Base-by-base conservation (phyloP, 108 stramenopile species). In the Cyclotella atomus region DNA sequence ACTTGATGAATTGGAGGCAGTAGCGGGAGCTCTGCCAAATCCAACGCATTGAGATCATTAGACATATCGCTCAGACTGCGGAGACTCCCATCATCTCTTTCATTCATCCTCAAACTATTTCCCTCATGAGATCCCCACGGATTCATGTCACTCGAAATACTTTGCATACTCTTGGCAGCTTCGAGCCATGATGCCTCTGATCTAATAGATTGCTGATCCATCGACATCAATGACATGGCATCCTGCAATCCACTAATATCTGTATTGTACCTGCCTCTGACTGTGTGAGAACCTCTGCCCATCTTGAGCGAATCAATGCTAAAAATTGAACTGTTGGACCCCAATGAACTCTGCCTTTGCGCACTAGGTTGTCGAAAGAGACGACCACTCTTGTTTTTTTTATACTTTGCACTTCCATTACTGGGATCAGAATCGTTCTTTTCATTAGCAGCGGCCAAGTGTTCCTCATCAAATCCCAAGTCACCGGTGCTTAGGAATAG, bases 211-310 rank as follows among this genome's bases (percentile, higher is more conserved):
- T 68, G 71, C 8, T 50, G 67, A 46, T 72, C 71, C 24, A 79
- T 61, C 34, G 79, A 79, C 79, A 79, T 79, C 38, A 79, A 59
- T 8, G 79, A 79, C 79, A 79, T 73, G 56, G 66, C 71, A 63
- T 79, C 79, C 12, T 73, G 66, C 16, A 79, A 53, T 33, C 65
- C 79, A 59, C 71, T 73, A 1, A 73, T 38, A 21, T 47, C 71
- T 16, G 79, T 79, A 47, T 73, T 72, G 27, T 55, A 56, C 43
- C 71, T 67, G 29, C 61, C 59, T 25, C 79, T 49, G 0, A 73
- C 71, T 7, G 66, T 71, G 56, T 79, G 79, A 41, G 73, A 79
- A 30, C 33, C 60, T 49, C 23, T 59, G 0, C 17, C 43, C 2
- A 79, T 1, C 21, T 56, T 79, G 8, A 79, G 45, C 24, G 79